These are phyloP conservation scores for Delonix regia DNA, from an alignment of 306 rosid species.

Conservation along the genomic window DNA sequence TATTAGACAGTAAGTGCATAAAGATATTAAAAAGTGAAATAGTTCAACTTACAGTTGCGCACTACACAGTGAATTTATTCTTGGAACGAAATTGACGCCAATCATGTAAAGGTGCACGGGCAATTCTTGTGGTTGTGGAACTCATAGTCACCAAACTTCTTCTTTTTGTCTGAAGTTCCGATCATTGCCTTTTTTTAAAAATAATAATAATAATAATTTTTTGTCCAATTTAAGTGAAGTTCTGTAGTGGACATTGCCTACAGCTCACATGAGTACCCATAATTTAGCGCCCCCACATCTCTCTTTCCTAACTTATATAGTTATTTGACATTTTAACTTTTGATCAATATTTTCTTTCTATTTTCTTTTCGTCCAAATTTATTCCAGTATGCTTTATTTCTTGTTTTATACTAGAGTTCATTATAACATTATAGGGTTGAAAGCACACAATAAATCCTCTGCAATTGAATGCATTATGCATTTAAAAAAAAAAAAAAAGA, in stretches of 20 bases:
- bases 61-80: neutral
- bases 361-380: neutral
- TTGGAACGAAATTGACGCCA: constrained; percentile 2
- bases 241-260: constrained; percentile 6
- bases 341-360: too few species aligned
- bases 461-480: too few species aligned
- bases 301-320: too few species aligned
- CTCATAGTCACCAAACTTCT: neutral
- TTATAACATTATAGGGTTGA: neutral
- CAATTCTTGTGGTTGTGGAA: neutral
- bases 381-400: neutral
- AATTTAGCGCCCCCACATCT: constrained; percentile 21
- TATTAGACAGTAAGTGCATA: too few species aligned
- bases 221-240: neutral
- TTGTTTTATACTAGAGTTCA: neutral
- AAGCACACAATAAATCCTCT: too few species aligned
- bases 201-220: too few species aligned
- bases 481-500: too few species aligned
- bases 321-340: too few species aligned
- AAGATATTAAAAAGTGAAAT: too few species aligned
- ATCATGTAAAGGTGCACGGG: neutral
- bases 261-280: constrained; percentile 31
- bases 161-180: neutral
- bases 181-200: neutral
- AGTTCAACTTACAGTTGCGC: neutral